These are phyloP conservation scores for Micractinium sp. DNA, from an alignment of 139 green algal genomes.

Conservation along the genomic window DNA sequence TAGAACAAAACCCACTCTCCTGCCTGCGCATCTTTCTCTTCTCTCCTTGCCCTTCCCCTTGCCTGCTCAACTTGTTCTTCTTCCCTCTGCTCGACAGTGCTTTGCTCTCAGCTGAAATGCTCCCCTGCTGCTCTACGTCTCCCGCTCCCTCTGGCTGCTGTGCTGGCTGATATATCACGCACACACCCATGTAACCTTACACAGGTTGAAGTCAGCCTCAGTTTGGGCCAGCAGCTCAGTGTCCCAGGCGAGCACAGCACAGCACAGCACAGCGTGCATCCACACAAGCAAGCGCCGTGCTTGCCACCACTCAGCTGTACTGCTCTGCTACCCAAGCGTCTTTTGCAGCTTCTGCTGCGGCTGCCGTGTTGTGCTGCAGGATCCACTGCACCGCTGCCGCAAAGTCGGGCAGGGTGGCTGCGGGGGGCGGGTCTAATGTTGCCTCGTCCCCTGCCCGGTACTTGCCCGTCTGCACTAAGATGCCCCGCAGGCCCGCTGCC, in stretches of 20 bases:
- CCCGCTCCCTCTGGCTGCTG: too few species aligned
- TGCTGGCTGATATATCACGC: too few species aligned
- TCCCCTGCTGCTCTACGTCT: too few species aligned
- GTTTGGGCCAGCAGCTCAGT: too few species aligned
- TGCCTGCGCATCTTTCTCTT: neutral
- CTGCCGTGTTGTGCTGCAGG: constrained; percentile 1
- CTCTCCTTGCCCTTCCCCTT: neutral
- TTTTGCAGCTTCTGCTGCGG: neutral
- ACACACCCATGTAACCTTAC: too few species aligned
- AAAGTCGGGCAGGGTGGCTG: constrained; percentile 42
- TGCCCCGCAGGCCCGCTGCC: constrained; percentile 38
- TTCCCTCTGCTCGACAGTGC: neutral
- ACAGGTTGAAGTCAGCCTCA: too few species aligned
- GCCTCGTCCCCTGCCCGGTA: constrained; percentile 45
- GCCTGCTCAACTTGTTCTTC: neutral
- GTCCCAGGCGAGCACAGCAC: neutral
- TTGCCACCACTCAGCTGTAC: too few species aligned
- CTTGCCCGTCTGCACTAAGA: constrained; percentile 58
- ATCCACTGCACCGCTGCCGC: constrained; percentile 35
- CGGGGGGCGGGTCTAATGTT: constrained; percentile 11
- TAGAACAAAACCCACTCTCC: neutral
- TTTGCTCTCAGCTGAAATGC: too few species aligned
- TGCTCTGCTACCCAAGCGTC: neutral
- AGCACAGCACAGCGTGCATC: too few species aligned
- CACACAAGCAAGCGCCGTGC: neutral